Evolutionary conservation across 805 yeast genomes (phyloP), one percentile per base, ranked within the genome.

Genomic region (Saturnispora serradocipensis): DNA sequence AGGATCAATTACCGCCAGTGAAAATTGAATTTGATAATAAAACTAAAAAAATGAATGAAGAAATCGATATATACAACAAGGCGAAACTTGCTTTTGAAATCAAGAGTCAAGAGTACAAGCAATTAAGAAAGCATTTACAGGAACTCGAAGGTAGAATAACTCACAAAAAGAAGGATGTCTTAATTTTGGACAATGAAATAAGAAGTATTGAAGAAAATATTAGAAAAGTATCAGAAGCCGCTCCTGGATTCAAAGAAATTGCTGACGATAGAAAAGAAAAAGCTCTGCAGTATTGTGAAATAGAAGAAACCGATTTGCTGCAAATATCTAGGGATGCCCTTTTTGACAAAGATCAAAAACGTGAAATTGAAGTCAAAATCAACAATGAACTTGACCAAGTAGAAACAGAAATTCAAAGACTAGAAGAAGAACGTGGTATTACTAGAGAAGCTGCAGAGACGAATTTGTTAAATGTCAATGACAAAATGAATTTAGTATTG

Each of bases 381-480:
- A 74, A 73, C 24, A 55, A 61, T 2, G 84, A 81, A 58, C 72
- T 80, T 48, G 69, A 67, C 24, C 68, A 64, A 18, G 70, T 82
- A 15, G 72, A 76, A 20, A 58, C 62, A 34, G 72, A 73, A 20
- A 73, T 85, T 16, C 67, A 72, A 46, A 72, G 70, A 49, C 78
- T 82, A 2, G 86, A 84, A 56, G 67, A 66, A 42, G 66, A 68
- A 24, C 63, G 81, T 13, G 87, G 86, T 1, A 71, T 77, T 51
- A 63, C 82, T 0, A 75, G 78, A 45, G 84, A 80, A 47, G 76
- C 77, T 36, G 80, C 83, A 1, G 73, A 78, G 43, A 59, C 64
- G 11, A 72, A 78, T 34, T 74, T 78, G 44, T 68, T 73, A 15
- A 61, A 61, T 13, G 72, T 77, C 4, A 74, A 78, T 54, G 61